A percentile compares a stretch with the other conserved stretches of the same genome.
These are phyloP conservation scores for Leccinum ochraceum DNA, from an alignment of 768 basidiomycete genomes.

Conservation along the genomic window DNA sequence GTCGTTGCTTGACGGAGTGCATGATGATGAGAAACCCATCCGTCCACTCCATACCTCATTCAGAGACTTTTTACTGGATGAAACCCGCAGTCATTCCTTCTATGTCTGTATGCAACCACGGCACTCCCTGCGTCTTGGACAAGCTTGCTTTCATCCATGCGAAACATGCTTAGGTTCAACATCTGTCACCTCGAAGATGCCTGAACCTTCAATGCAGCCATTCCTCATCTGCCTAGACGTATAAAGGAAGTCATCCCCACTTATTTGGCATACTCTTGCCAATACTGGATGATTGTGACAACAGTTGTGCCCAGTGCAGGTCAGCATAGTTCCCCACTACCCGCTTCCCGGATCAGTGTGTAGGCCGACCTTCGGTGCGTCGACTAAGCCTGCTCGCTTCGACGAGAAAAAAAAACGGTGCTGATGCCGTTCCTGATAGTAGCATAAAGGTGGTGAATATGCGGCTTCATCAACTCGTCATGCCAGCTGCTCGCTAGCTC, in stretches of 20 bases:
- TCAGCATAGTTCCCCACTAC: not conserved
- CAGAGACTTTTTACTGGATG: no score
- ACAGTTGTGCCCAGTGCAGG: not conserved
- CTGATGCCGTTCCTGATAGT: not conserved
- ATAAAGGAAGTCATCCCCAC: not conserved
- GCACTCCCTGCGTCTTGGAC: no score
- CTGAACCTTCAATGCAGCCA: not conserved
- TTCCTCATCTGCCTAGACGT: not conserved
- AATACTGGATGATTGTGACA: not conserved
- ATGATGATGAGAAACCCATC: no score
- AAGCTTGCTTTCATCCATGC: not conserved
- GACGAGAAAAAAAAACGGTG: not conserved
- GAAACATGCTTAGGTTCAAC: not conserved
- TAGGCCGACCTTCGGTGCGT: not conserved
- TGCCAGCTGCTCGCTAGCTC: not conserved
- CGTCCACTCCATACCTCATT: no score
- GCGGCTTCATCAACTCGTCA: not conserved
- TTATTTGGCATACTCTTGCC: not conserved
- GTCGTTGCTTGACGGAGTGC: no score
- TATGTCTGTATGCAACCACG: no score
- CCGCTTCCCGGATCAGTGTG: not conserved
- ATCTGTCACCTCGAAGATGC: not conserved
- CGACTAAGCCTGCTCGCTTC: not conserved
- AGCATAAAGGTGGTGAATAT: not conserved
- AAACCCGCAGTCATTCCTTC: no score